Evolutionary conservation across 2,329 filamentous ascomycete species (phyloP), one percentile per base, ranked within the genome.

Genomic region (Fusarium camptoceras): DNA sequence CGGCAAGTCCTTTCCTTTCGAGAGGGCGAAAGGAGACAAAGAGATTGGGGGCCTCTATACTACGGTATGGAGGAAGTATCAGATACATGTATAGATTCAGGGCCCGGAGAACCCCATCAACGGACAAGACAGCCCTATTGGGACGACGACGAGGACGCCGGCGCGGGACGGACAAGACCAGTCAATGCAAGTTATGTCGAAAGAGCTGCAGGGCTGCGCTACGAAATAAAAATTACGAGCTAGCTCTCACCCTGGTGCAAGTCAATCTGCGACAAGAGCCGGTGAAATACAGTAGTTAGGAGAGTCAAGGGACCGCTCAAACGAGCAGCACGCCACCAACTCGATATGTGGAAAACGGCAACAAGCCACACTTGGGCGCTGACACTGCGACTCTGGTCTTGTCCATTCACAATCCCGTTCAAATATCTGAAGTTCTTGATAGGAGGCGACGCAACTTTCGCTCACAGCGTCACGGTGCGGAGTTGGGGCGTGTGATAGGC

Each of bases 71-170:
- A 66, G 47, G 30, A 70, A 64, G 73, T 73, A 75, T 66, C 59
- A 42, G 65, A 70, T 73, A 73, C 73, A 59, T 74, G 37, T 61
- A 53, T 58, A 69, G 54, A 70, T 59, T 47, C 55, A 68, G 61
- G 54, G 59, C 47, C 62, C 59, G 55, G 66, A 63, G 71, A 64
- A 65, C 61, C 64, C 69, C 60, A 67, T 70, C 60, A 47, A 56
- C 70, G 70, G 72, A 64, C 63, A 55, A 72, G 61, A 60, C 60
- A 73, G 72, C 60, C 60, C 67, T 71, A 73, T 73, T 73, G 56
- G 68, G 53, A 70, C 67, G 55, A 68, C 50, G 54, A 70, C 54
- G 25, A 56, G 61, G 39, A 61, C 62, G 56, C 63, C 61, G 48
- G 53, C 18, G 65, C 59, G 47, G 68, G 56, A 70, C 31, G 41